Conservation (phyloP, 768 basidiomycete genomes). For the Suillus americanus region DNA sequence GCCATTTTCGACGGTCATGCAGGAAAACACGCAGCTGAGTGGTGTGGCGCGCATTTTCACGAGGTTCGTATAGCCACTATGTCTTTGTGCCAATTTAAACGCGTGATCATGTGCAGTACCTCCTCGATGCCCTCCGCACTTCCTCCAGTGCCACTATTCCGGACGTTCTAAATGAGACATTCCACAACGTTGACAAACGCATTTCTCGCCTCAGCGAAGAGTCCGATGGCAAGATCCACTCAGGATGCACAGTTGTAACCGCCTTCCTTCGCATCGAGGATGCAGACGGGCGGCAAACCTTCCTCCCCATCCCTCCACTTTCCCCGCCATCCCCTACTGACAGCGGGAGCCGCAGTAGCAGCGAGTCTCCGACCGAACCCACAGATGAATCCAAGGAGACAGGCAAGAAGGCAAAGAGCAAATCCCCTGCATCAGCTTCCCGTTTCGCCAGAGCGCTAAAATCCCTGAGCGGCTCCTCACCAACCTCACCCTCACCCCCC, state of each 20-base stretch:
- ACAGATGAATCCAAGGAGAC: slow-evolving; percentile 37
- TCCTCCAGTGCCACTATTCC: slow-evolving; percentile 65
- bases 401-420: slow-evolving; percentile 43
- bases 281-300: slow-evolving; percentile 67
- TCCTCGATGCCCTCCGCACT: slow-evolving; percentile 69
- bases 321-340: slow-evolving; percentile 34
- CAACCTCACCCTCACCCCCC: slow-evolving; percentile 12
- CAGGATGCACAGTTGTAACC: slow-evolving; percentile 95
- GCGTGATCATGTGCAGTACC: slow-evolving; percentile 38
- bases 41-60: slow-evolving; percentile 97
- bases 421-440: slow-evolving; percentile 39
- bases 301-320: slow-evolving; percentile 41
- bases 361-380: slow-evolving; percentile 36
- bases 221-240: slow-evolving; percentile 90
- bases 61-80: slow-evolving; percentile 48
- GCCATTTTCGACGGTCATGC: slow-evolving; percentile 99
- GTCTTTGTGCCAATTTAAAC: background rate
- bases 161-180: slow-evolving; percentile 89
- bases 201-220: slow-evolving; percentile 85
- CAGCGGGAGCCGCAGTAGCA: slow-evolving; percentile 31
- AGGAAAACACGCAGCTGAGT: slow-evolving; percentile 97
- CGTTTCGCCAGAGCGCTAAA: slow-evolving; percentile 57
- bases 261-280: slow-evolving; percentile 95
- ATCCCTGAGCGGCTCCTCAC: slow-evolving; percentile 36
- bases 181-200: slow-evolving; percentile 85